Evolutionary conservation across 2,329 filamentous ascomycete genomes (phyloP), one percentile per base, ranked within the genome.

Genomic region (Elsinoe batatas): DNA sequence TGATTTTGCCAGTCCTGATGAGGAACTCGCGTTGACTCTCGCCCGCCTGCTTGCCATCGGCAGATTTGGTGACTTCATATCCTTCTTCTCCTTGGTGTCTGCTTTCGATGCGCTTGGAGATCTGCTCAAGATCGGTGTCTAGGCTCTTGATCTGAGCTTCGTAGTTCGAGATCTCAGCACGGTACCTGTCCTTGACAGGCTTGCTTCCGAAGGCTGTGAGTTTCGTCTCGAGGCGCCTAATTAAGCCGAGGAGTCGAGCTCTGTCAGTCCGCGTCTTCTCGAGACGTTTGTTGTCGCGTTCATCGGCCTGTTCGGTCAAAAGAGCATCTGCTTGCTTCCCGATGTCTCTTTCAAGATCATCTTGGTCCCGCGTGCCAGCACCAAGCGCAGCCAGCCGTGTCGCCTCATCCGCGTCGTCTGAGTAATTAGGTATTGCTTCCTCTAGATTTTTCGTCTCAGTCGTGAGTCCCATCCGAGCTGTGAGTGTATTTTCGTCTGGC

Each of bases 1-100:
- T 98, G 62, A 98, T 97, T 72, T 97, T 97, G 59, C 93, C 93
- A 0, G 91, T 98, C 26, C 93, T 83, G 49, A 98, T 93, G 46
- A 98, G 79, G 67, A 87, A 98, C 46, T 95, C 91, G 51, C 91
- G 82, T 58, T 88, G 83, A 20, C 81, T 89, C 72, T 97, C 93
- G 58, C 87, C 87, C 1, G 87, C 83, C 56, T 91, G 71, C 54
- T 79, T 82, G 26, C 78, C 79, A 46, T 72, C 74, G 5, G 7
- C 26, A 18, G 53, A 3, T 5, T 22, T 47, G 32, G 6, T 15
- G 12, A 17, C 40, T 18, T 37, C 40, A 36, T 55, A 55, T 3
- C 70, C 64, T 22, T 75, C 72, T 53, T 74, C 71, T n/a, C 77
- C 76, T 57, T 79, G 73, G 57, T 87, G 83, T 55, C 91, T 80